Conservation (phyloP, 139 green algal genomes). For the Picochlorum sp. region DNA sequence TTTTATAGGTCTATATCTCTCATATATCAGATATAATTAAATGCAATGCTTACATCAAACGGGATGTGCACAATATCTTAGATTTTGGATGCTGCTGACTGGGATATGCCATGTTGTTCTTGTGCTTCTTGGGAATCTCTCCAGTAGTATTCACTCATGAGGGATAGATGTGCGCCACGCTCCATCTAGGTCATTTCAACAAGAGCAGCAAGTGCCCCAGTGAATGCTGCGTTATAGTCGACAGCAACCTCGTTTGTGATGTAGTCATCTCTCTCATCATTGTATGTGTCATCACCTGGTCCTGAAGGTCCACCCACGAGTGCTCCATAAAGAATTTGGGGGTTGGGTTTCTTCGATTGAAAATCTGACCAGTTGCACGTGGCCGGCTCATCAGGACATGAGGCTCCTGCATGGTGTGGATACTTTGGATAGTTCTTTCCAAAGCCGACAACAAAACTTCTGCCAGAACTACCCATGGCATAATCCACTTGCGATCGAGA, state of each 20-base stretch:
- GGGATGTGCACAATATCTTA: too few relatives aligned
- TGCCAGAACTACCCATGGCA: slow-evolving; percentile 19
- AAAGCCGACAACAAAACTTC: slow-evolving; percentile 33
- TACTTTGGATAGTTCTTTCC: slow-evolving; percentile 19
- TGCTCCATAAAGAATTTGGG: slow-evolving; percentile 24
- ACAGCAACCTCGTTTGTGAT: slow-evolving; percentile 21
- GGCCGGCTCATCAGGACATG: slow-evolving; percentile 14
- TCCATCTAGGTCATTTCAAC: slow-evolving; percentile 4
- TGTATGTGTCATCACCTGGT: slow-evolving; percentile 20
- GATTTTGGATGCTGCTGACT: neutral
- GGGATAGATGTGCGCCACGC: neutral
- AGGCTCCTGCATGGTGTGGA: slow-evolving; percentile 25
- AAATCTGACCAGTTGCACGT: slow-evolving; percentile 5
- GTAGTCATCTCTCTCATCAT: slow-evolving; percentile 21
- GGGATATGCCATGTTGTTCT: neutral
- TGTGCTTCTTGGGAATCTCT: neutral
- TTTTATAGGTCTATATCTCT: neutral
- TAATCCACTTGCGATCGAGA: slow-evolving; percentile 10
- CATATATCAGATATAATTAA: too few relatives aligned
- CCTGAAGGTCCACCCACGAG: slow-evolving; percentile 19
- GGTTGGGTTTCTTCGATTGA: slow-evolving; percentile 8
- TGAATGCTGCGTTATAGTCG: slow-evolving; percentile 34
- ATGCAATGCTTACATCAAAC: too few relatives aligned
- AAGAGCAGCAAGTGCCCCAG: slow-evolving; percentile 17
- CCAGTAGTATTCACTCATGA: neutral